Conservation (phyloP, 345 rosid genomes). For the Gossypioides kirkii region DNA sequence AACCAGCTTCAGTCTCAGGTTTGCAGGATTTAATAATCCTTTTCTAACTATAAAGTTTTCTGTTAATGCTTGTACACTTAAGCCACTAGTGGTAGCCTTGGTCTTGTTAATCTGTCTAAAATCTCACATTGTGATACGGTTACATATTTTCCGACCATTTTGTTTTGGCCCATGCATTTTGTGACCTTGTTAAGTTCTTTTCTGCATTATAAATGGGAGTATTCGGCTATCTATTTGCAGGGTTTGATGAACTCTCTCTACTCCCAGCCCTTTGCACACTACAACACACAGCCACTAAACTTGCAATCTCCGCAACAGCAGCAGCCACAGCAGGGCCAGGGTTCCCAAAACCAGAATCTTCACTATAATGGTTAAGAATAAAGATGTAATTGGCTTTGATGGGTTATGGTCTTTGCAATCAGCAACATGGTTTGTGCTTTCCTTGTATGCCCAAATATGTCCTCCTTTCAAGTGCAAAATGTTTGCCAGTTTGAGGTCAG, state of each 20-base stretch:
- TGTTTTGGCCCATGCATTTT: not conserved
- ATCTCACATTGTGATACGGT: not conserved
- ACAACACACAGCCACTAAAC: constrained; percentile 72
- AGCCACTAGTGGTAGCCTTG: not conserved
- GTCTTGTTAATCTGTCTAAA: not conserved
- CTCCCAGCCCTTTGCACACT: constrained; percentile 86
- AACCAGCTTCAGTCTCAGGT: constrained; percentile 92
- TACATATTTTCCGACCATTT: not conserved
- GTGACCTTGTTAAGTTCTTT: not conserved
- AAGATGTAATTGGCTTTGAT: constrained; percentile 28
- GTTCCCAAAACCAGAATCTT: constrained; percentile 73
- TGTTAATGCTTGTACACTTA: not conserved
- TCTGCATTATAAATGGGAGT: not conserved
- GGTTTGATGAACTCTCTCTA: constrained; percentile 89
- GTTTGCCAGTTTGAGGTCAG: constrained; percentile 34
- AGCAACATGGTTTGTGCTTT: constrained; percentile 73
- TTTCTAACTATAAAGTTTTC: not conserved
- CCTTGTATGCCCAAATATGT: constrained; percentile 42
- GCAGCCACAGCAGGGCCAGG: constrained; percentile 67
- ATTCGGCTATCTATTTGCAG: constrained; percentile 32
- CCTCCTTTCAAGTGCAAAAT: constrained; percentile 21
- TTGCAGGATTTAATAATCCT: not conserved
- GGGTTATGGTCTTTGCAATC: constrained; percentile 73
- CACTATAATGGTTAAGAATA: constrained; percentile 73
- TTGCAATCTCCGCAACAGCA: constrained; percentile 58